Base-by-base conservation (phyloP, 371 early-diverging fungal species). In the Nematocida parisii region DNA sequence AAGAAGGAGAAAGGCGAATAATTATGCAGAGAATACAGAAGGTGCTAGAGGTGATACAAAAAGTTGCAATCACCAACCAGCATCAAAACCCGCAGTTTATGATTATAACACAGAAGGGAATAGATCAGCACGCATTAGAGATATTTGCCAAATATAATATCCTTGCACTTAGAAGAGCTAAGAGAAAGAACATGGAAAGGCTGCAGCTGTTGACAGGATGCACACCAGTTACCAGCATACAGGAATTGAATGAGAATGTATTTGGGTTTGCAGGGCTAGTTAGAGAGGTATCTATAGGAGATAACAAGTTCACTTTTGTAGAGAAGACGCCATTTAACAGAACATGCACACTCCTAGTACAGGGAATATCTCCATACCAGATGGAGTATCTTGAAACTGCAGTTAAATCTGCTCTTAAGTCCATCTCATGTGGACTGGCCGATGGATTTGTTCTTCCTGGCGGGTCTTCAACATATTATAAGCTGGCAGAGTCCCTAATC, bases 181-280 rank as follows among this genome's bases (percentile, higher is more conserved):
- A 99, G 91, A 91, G 97, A 87, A 91, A 98, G 86, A 99, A 99
- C 90, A 94, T 97, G 94, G 98, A 99, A 89, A 92, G 99, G 88
- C 91, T 99, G 77, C 94, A 95, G 86, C 88, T 94, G 75, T 91
- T 92, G 82, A 96, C 96, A 87, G 98, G 98, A 72, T 99, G 99
- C 83, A 86, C 90, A 61, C 94, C 96, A 58, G 94, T 96, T 82
- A 96, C 95, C 90, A 92, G 94, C 5, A 93, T 98, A 42, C 94
- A 95, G 54, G 97, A 97, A 84, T 89, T 99, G 72, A 89, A 90
- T 5, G 90, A 90, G 39, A 91, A 91, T 22, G 90, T 92, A 5
- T 89, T 99, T 61, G 99, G 99, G 50, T 91, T 91, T 87, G 95
- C 97, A 47, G 94, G 95, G 54, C 88, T 90, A 55, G 93, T 96